Percentiles rank a stretch among this genome's conserved stretches.
These are phyloP conservation scores for Leptographium galeiforme DNA, from an alignment of 2,329 filamentous ascomycete species.

Conservation along the genomic window DNA sequence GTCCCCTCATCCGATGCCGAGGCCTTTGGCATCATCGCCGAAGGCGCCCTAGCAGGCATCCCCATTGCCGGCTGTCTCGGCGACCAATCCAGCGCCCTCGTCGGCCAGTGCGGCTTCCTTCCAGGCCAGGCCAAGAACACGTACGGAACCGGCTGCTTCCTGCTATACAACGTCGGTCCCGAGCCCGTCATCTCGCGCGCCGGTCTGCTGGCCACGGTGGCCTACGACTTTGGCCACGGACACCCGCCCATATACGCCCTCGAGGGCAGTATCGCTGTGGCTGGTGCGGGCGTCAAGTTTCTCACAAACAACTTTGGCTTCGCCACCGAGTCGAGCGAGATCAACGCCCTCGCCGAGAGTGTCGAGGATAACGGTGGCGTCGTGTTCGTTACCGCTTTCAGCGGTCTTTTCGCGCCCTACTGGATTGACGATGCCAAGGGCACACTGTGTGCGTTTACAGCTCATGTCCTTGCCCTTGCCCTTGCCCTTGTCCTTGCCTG, in stretches of 20 bases:
- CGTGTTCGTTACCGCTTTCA: conserved; percentile 81
- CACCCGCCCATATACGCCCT: conserved; percentile 59
- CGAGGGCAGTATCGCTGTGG: conserved; percentile 74
- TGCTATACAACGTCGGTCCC: conserved; percentile 77
- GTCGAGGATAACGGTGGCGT: conserved; percentile 67
- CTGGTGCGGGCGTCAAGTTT: conserved; percentile 69
- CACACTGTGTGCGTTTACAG: conserved; percentile 44
- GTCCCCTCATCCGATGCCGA: conserved; percentile 64
- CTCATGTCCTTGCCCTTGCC: conserved; percentile 69
- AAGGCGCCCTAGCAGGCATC: conserved; percentile 53
- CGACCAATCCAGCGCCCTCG: conserved; percentile 75
- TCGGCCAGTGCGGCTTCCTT: conserved; percentile 73
- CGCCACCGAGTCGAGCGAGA: conserved; percentile 34
- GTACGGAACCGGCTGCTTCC: conserved; percentile 80
- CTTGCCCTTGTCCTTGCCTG: conserved; percentile 60
- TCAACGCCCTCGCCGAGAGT: conserved; percentile 36
- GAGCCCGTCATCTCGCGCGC: conserved; percentile 76
- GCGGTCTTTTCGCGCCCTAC: conserved; percentile 81
- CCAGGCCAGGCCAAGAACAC: conserved; percentile 82
- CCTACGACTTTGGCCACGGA: conserved; percentile 59
- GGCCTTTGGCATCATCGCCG: conserved; percentile 55
- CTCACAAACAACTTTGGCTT: conserved; percentile 51
- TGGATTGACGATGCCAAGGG: conserved; percentile 91
- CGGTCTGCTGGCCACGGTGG: conserved; percentile 74
- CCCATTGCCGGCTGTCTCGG: conserved; percentile 74